phyloP scores from a whole-genome alignment of 352 stramenopile genomes.

The Phytophthora aleatoria region DNA sequence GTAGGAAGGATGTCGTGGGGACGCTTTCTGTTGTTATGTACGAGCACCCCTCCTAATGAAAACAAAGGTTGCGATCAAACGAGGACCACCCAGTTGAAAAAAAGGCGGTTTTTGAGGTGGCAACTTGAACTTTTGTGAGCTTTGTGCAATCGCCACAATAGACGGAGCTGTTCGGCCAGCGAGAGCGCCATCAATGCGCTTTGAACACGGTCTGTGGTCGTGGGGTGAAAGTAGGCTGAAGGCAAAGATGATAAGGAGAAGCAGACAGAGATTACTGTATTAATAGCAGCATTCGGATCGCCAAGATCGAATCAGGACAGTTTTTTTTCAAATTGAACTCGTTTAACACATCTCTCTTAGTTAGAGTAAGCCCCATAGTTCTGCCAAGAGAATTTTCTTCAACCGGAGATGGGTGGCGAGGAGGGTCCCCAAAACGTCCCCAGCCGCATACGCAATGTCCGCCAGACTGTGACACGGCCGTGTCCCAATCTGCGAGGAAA shows the following conservation, averaged over 20 bases:
- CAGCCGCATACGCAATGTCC: constrained; percentile 34
- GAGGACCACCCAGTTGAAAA: constrained; percentile 23
- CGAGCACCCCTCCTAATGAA: constrained; percentile 12
- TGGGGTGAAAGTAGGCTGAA: too few species aligned
- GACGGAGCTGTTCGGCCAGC: constrained; percentile 18
- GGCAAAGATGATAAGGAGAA: not conserved
- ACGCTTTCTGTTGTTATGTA: not conserved
- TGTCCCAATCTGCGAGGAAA: constrained; percentile 23
- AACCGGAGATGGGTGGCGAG: constrained; percentile 24
- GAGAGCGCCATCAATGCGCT: constrained; percentile 5
- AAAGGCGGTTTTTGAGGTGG: constrained; percentile 18
- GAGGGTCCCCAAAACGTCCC: constrained; percentile 31
- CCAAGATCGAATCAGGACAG: not conserved
- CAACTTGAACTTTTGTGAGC: constrained; percentile 30
- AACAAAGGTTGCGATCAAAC: constrained; percentile 24
- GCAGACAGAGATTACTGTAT: not conserved
- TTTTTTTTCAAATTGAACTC: constrained; percentile 17
- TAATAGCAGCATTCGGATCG: constrained; percentile 4
- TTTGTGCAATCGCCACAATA: constrained; percentile 33
- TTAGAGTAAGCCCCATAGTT: constrained; percentile 13
- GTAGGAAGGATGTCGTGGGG: constrained; percentile 14
- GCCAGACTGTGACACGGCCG: constrained; percentile 19
- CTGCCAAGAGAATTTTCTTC: constrained; percentile 5
- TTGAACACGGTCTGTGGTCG: not conserved
- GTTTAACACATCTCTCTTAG: constrained; percentile 26